Percentiles rank a stretch among this genome's conserved stretches.
These are phyloP conservation scores for Cordyceps tenuipes DNA, from an alignment of 2,329 filamentous ascomycete genomes.

Conservation along the genomic window DNA sequence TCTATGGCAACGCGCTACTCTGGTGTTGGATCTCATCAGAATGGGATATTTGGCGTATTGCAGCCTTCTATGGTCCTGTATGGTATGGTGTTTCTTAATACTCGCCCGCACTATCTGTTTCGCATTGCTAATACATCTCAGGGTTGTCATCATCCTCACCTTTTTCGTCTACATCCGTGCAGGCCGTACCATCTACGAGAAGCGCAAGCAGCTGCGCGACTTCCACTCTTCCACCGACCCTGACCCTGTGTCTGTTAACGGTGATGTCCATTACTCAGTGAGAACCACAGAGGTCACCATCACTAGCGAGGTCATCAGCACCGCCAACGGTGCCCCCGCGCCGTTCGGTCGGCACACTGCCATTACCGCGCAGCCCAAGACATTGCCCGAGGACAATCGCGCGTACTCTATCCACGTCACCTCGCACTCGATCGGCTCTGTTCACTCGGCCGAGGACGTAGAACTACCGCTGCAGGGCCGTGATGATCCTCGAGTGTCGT, in stretches of 20 bases:
- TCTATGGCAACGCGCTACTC: constrained; percentile 67
- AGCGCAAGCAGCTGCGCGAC: constrained; percentile 52
- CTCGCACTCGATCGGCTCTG: constrained; percentile 15
- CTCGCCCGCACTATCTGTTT: too few relatives aligned
- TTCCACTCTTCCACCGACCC: constrained; percentile 39
- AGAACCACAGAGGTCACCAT: constrained; percentile 37
- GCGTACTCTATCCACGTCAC: constrained; percentile 38
- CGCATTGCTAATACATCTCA: constrained; percentile 20
- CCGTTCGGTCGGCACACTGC: constrained; percentile 16
- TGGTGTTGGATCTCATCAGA: constrained; percentile 71
- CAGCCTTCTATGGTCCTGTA: constrained; percentile 64
- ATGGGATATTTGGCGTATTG: constrained; percentile 66
- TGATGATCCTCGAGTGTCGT: background rate
- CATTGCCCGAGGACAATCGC: background rate
- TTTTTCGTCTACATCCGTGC: constrained; percentile 58
- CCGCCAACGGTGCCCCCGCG: background rate
- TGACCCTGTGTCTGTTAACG: constrained; percentile 30
- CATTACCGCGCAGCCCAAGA: background rate
- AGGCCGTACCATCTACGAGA: constrained; percentile 59
- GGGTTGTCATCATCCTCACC: constrained; percentile 53
- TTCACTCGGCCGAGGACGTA: constrained; percentile 15
- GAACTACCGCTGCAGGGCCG: constrained; percentile 23
- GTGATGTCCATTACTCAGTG: constrained; percentile 30
- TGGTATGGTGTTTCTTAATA: constrained; percentile 39
- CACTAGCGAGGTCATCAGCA: constrained; percentile 10